Evolutionary conservation across 257 asterid genomes (phyloP).

Genomic region (Solanum sparsipilum): DNA sequence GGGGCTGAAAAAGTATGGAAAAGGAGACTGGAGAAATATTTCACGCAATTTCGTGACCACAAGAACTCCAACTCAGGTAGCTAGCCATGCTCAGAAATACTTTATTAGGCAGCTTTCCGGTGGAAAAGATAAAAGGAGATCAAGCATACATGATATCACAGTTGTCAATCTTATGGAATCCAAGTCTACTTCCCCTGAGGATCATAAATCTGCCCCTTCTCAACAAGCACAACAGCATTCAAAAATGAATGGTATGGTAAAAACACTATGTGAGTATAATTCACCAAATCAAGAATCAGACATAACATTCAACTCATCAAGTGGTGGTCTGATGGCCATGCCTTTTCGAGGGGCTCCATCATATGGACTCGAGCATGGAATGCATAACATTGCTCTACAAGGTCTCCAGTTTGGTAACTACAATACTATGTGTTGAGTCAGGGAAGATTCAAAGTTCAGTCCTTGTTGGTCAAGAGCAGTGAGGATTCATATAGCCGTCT

Average conservation of each 20-base stretch:
- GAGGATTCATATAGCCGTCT: not conserved
- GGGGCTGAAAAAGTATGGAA: slow-evolving; percentile 91
- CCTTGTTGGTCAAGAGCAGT: slow-evolving; percentile 7
- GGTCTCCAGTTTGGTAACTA: slow-evolving; percentile 36
- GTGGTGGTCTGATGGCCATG: not conserved
- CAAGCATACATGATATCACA: slow-evolving; percentile 92
- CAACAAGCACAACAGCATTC: slow-evolving; percentile 7
- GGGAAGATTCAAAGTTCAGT: slow-evolving; percentile 28
- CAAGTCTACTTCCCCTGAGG: slow-evolving; percentile 29
- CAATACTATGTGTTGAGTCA: slow-evolving; percentile 5
- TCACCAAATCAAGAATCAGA: slow-evolving; percentile 25
- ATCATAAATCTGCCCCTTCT: slow-evolving; percentile 14
- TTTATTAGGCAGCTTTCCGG: slow-evolving; percentile 85
- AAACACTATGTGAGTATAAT: slow-evolving; percentile 18
- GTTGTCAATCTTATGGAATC: slow-evolving; percentile 42
- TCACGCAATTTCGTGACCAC: slow-evolving; percentile 82
- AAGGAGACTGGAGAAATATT: slow-evolving; percentile 92
- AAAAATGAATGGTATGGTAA: not conserved
- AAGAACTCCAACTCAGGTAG: slow-evolving; percentile 91
- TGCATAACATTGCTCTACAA: slow-evolving; percentile 22
- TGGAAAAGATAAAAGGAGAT: slow-evolving; percentile 82
- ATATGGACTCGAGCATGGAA: slow-evolving; percentile 1
- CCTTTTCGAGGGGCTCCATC: not conserved
- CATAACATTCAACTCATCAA: slow-evolving; percentile 27
- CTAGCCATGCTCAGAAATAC: slow-evolving; percentile 95